Conservation (phyloP, 2,329 filamentous ascomycete species). For the Metarhizium robertsii region DNA sequence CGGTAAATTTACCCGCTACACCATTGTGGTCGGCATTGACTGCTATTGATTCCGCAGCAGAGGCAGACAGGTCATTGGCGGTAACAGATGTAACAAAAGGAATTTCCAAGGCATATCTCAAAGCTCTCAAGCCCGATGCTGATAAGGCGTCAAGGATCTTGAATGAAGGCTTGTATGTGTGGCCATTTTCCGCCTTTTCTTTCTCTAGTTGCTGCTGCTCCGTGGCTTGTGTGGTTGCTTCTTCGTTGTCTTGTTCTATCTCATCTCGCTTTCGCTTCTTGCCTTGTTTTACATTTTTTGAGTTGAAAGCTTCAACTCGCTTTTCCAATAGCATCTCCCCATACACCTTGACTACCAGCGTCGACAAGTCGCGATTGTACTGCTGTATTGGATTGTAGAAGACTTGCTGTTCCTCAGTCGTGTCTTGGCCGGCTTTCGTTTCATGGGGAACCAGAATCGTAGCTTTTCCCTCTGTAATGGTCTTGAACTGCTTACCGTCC, state of each 20-base stretch:
- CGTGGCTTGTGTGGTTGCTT: constrained; percentile 2
- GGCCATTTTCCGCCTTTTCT: constrained; percentile 13
- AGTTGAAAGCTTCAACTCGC: constrained; percentile 26
- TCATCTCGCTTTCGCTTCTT: constrained; percentile 39
- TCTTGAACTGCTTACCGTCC: constrained; percentile 40
- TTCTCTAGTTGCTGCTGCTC: constrained; percentile 4
- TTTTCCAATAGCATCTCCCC: constrained; percentile 54
- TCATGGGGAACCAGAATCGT: constrained; percentile 44
- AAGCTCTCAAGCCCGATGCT: constrained; percentile 80
- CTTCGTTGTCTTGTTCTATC: constrained; percentile 7
- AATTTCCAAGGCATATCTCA: constrained; percentile 87
- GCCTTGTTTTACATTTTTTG: constrained; percentile 30
- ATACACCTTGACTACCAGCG: constrained; percentile 84
- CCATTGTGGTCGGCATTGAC: constrained; percentile 79
- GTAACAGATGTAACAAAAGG: constrained; percentile 74
- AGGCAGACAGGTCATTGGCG: constrained; percentile 78
- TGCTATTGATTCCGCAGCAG: constrained; percentile 71
- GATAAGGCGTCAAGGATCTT: constrained; percentile 93
- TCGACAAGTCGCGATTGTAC: constrained; percentile 93
- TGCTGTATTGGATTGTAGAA: constrained; percentile 99
- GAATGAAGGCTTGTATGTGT: constrained; percentile 41
- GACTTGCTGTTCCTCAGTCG: constrained; percentile 63
- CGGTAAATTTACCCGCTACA: constrained; percentile 59
- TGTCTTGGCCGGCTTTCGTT: constrained; percentile 35
- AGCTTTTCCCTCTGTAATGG: constrained; percentile 47